Base-by-base conservation (phyloP, 129 eudicot species). In the Artemisia annua region DNA sequence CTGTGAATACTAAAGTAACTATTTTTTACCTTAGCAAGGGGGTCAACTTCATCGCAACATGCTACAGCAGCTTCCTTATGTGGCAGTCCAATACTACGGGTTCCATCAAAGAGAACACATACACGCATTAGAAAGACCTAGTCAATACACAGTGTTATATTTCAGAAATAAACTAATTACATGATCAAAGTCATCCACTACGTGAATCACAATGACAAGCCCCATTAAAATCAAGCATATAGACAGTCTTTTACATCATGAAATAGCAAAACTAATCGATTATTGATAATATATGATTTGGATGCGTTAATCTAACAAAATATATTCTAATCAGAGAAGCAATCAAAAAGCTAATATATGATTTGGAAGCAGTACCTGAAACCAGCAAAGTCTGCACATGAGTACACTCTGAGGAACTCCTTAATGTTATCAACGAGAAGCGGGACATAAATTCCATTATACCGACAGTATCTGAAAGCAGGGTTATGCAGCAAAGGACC, bases 11-110 rank as follows among this genome's bases (percentile, higher is more conserved):
- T n/a, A n/a, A n/a, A n/a, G 18, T 3, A 32, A 30, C 17, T 51
- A 52, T 67, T 55, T 67, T 2, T 50, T 61, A 89, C 97, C 90
- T 84, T 87, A 48, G 96, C 97, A 57, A 88, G 92, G 12, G 90
- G 96, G 74, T 91, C 73, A 16, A 91, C 97, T 81, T 91, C 97
- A 84, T 91, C 92, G 43, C 96, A 91, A 61, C 92, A 91, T 48
- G 77, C 64, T 22, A 84, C 80, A n/a, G 90, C 97, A 53, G 89
- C 80, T 81, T 84, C 96, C 84, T 91, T 91, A 55, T 91, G 96
- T 16, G 97, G 97, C 63, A 91, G 80, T 66, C 92, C 91, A 58
- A 87, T 85, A 75, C 97, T 91, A 75, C 75, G 69, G 16, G 77
- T 72, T 43, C 80, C 70, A 78, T 61, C 58, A 76, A 63, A 77